phyloP scores from a whole-genome alignment of 768 basidiomycete genomes.

The Collybia mongolica region DNA sequence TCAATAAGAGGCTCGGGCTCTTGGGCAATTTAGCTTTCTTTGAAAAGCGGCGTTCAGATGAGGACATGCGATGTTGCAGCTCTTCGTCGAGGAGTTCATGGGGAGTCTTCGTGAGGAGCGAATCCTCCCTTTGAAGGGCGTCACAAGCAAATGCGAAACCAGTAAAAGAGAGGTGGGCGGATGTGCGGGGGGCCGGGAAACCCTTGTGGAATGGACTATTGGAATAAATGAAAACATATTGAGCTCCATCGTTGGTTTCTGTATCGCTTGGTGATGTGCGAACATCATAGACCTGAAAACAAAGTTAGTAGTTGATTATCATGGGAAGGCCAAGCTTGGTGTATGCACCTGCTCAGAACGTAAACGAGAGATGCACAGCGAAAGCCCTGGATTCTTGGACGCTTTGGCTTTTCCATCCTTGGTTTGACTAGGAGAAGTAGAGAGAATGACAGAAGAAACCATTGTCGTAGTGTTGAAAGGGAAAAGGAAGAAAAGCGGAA shows the following conservation, averaged over 20 bases:
- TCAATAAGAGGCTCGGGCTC: slow-evolving; percentile 16
- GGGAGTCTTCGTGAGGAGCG: slow-evolving; percentile 8
- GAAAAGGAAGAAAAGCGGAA: no score
- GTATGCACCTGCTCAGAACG: no score
- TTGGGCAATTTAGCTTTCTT: slow-evolving; percentile 9
- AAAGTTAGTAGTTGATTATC: neutral
- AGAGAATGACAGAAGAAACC: no score
- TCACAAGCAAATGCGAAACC: slow-evolving; percentile 22
- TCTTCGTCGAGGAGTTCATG: slow-evolving; percentile 8
- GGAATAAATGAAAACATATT: slow-evolving; percentile 37
- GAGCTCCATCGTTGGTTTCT: slow-evolving; percentile 24
- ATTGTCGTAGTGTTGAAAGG: no score
- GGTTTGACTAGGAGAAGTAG: no score
- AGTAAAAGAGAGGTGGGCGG: slow-evolving; percentile 25
- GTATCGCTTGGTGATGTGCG: slow-evolving; percentile 4
- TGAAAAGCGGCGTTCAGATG: no score
- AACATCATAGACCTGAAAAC: slow-evolving; percentile 2
- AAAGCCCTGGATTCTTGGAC: no score
- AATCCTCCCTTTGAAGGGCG: slow-evolving; percentile 20
- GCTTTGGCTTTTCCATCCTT: no score
- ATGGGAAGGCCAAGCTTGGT: neutral
- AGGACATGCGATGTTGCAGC: neutral
- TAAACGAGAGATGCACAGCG: no score
- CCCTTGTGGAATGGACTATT: slow-evolving; percentile 37
- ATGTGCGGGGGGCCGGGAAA: slow-evolving; percentile 23